phyloP scores from a whole-genome alignment of 2,329 filamentous ascomycete species.

The Fusarium duplospermum region DNA sequence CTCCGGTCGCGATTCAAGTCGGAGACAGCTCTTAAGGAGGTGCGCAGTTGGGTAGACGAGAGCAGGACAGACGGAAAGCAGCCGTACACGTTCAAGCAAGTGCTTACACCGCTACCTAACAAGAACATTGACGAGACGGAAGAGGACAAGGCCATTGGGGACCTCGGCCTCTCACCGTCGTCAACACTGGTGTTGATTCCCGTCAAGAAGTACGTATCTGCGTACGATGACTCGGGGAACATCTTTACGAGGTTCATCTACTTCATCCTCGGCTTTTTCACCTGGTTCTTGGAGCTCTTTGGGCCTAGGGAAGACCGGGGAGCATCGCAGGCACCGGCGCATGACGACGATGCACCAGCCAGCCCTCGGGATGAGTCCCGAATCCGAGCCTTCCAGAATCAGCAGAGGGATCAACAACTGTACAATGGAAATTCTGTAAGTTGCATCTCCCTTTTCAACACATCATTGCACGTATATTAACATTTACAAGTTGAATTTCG shows the following conservation, averaged over 20 bases:
- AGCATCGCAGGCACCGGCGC: neutral
- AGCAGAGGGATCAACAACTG: conserved; percentile 73
- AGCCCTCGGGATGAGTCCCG: conserved; percentile 41
- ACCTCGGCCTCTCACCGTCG: conserved; percentile 80
- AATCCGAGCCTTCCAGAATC: conserved; percentile 54
- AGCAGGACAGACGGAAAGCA: conserved; percentile 65
- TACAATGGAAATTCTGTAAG: conserved; percentile 93
- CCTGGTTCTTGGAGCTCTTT: conserved; percentile 51
- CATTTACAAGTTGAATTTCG: conserved; percentile 70
- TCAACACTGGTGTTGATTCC: conserved; percentile 87
- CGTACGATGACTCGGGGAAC: conserved; percentile 52
- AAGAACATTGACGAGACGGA: conserved; percentile 79
- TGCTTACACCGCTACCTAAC: conserved; percentile 82
- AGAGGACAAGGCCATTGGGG: conserved; percentile 74
- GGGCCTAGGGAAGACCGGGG: conserved; percentile 37
- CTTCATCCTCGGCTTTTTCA: conserved; percentile 49
- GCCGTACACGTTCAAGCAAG: conserved; percentile 86
- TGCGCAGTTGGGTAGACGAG: conserved; percentile 82
- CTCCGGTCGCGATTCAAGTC: conserved; percentile 79
- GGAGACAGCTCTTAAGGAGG: conserved; percentile 71
- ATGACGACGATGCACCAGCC: conserved; percentile 9
- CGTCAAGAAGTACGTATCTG: conserved; percentile 61
- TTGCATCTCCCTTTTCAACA: conserved; percentile 15
- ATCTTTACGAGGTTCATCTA: conserved; percentile 47
- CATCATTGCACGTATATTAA: conserved; percentile 41